Percentiles rank a stretch among this genome's conserved stretches.
Conservation (phyloP, 306 rosid species). For the Lathyrus sativus region DNA sequence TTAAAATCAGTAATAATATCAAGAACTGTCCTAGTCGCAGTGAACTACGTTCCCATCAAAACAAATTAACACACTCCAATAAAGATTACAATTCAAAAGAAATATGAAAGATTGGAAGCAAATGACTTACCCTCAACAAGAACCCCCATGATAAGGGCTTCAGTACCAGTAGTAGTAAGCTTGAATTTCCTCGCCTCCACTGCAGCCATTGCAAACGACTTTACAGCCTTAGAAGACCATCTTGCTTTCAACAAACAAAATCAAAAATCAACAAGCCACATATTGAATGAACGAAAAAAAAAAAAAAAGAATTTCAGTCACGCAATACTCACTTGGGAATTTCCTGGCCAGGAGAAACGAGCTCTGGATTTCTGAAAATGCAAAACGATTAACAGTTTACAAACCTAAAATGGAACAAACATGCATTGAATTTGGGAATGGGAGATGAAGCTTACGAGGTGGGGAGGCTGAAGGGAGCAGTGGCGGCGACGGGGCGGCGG, state of each 20-base stretch:
- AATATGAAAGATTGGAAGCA: background rate
- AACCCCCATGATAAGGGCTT: conserved; percentile 76
- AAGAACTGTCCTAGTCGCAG: background rate
- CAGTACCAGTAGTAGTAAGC: conserved; percentile 64
- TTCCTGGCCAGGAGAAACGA: conserved; percentile 48
- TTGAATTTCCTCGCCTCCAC: conserved; percentile 77
- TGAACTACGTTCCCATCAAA: conserved; percentile 20
- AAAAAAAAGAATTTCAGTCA: background rate
- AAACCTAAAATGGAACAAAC: conserved; percentile 38
- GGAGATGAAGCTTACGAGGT: conserved; percentile 58
- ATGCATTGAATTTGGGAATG: background rate
- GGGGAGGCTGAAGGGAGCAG: conserved; percentile 65
- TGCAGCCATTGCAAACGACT: conserved; percentile 68
- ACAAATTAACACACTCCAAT: conserved; percentile 10
- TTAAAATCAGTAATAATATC: conserved; percentile 1
- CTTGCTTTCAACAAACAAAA: conserved; percentile 48
- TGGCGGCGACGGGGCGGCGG: conserved; percentile 48
- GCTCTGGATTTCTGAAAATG: conserved; percentile 58
- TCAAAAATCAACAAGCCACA: conserved; percentile 12
- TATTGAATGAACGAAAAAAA: background rate
- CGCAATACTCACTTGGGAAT: conserved; percentile 59
- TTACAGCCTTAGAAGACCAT: conserved; percentile 81
- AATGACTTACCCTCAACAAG: conserved; percentile 61
- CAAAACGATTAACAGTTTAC: conserved; percentile 49
- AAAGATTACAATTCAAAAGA: background rate